Percentiles rank a stretch among this genome's conserved stretches.
These are phyloP conservation scores for Cytospora schulzeri DNA, from an alignment of 2,329 filamentous ascomycete genomes.

Conservation along the genomic window DNA sequence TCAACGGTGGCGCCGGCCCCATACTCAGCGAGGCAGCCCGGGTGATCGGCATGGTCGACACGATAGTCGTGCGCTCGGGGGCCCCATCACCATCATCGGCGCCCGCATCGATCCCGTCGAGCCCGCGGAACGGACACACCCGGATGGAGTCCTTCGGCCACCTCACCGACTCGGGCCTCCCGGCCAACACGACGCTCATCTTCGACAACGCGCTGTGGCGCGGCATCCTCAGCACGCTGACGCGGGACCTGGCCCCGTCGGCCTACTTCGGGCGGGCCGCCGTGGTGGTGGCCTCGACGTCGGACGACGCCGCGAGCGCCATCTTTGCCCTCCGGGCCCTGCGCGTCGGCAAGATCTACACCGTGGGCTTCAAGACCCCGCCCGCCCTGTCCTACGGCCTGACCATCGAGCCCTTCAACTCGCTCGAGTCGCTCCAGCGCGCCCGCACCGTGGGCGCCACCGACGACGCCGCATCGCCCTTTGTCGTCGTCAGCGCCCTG, in stretches of 20 bases:
- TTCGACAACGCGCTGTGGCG: conserved; percentile 87
- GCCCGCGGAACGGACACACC: conserved; percentile 39
- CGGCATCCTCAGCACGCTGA: conserved; percentile 79
- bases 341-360: conserved; percentile 77
- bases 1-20: conserved; percentile 55
- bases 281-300: conserved; percentile 71
- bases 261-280: conserved; percentile 77
- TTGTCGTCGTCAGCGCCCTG: conserved; percentile 79
- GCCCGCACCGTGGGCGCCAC: conserved; percentile 49
- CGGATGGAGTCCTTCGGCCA: conserved; percentile 25
- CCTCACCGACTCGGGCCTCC: conserved; percentile 39
- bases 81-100: conserved; percentile 47
- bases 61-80: conserved; percentile 67
- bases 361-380: conserved; percentile 75
- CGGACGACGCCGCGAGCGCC: conserved; percentile 75
- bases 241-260: conserved; percentile 78
- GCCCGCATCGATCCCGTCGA: conserved; percentile 51
- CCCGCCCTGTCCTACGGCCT: conserved; percentile 65
- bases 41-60: conserved; percentile 80
- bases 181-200: conserved; percentile 60
- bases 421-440: conserved; percentile 63
- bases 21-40: conserved; percentile 74
- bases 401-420: conserved; percentile 77
- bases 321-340: conserved; percentile 79
- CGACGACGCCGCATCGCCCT: conserved; percentile 62